Percentiles rank a stretch among this genome's conserved stretches.
Evolutionary conservation across 2,329 filamentous ascomycete genomes (phyloP).

Genomic region (Emericellopsis cladophorae): DNA sequence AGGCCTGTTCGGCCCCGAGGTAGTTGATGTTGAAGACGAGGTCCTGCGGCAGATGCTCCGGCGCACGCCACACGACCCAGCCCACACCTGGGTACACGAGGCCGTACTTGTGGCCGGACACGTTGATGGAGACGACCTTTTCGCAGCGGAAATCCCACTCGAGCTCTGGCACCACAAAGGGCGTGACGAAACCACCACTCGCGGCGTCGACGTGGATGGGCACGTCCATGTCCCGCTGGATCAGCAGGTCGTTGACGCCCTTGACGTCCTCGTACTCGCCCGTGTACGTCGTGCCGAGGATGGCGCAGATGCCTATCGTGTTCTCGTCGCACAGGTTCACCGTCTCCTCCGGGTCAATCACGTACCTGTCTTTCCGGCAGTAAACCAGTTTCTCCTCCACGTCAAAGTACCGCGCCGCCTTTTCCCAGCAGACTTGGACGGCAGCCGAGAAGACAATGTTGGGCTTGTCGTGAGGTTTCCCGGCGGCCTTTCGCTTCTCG

Average conservation of each 20-base stretch:
- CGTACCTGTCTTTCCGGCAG: slow-evolving; percentile 47
- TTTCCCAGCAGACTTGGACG: slow-evolving; percentile 97
- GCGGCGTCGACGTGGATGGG: slow-evolving; percentile 93
- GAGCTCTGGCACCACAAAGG: slow-evolving; percentile 74
- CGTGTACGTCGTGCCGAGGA: slow-evolving; percentile 88
- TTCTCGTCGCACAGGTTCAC: slow-evolving; percentile 52
- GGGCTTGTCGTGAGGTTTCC: slow-evolving; percentile 67
- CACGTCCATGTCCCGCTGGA: slow-evolving; percentile 61
- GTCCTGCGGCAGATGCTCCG: slow-evolving; percentile 76
- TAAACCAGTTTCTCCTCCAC: slow-evolving; percentile 76
- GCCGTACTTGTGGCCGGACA: slow-evolving; percentile 77
- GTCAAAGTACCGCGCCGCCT: slow-evolving; percentile 80
- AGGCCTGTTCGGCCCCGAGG: slow-evolving; percentile 86
- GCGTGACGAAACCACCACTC: slow-evolving; percentile 83
- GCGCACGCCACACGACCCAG: slow-evolving; percentile 81
- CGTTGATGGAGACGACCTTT: slow-evolving; percentile 87
- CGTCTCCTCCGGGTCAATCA: slow-evolving; percentile 50
- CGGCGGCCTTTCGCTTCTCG: slow-evolving; percentile 70
- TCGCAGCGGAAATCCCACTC: slow-evolving; percentile 87
- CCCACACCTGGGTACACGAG: slow-evolving; percentile 82
- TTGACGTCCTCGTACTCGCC: slow-evolving; percentile 94
- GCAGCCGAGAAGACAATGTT: slow-evolving; percentile 95
- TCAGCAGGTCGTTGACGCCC: slow-evolving; percentile 75
- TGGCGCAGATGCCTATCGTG: slow-evolving; percentile 83
- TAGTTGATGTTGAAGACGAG: slow-evolving; percentile 99